These are phyloP conservation scores for Gomphus sp. DNA, from an alignment of 1,284 basidiomycete genomes.

Conservation along the genomic window DNA sequence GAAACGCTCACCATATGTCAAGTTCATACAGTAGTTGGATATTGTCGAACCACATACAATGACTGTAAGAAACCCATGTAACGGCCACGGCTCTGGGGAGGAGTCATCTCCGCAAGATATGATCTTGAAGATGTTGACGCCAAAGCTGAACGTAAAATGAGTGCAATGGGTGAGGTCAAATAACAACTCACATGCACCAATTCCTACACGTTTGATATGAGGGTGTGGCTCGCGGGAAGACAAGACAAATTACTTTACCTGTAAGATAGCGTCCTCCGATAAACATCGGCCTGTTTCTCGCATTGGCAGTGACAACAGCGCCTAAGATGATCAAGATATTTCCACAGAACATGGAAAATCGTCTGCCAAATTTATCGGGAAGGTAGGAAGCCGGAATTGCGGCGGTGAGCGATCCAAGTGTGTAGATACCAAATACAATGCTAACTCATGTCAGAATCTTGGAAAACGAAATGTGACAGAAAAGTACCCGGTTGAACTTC, in stretches of 20 bases:
- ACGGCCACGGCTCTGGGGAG: conserved; percentile 39
- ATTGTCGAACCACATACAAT: conserved; percentile 24
- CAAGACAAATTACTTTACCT: conserved; percentile 18
- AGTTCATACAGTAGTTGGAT: not conserved
- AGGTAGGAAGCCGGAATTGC: conserved; percentile 41
- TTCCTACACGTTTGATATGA: not conserved
- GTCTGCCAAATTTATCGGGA: conserved; percentile 43
- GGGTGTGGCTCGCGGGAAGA: not conserved
- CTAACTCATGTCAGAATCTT: conserved; percentile 16
- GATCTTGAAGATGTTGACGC: conserved; percentile 41
- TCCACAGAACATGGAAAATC: conserved; percentile 43
- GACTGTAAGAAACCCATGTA: conserved; percentile 44
- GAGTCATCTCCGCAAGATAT: conserved; percentile 43
- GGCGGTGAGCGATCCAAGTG: conserved; percentile 32
- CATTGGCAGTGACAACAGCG: conserved; percentile 40
- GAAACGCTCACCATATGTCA: conserved; percentile 10
- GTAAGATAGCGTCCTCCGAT: conserved; percentile 44
- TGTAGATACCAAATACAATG: conserved; percentile 48
- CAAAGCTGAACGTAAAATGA: conserved; percentile 22
- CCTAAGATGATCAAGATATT: conserved; percentile 37
- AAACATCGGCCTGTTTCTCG: conserved; percentile 32
- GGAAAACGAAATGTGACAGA: not conserved
- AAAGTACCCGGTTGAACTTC: conserved; percentile 33
- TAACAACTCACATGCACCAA: conserved; percentile 10
- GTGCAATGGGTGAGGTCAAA: not conserved